Base-by-base conservation (phyloP, 208 protist species). In the Tritrichomonas foetus region DNA sequence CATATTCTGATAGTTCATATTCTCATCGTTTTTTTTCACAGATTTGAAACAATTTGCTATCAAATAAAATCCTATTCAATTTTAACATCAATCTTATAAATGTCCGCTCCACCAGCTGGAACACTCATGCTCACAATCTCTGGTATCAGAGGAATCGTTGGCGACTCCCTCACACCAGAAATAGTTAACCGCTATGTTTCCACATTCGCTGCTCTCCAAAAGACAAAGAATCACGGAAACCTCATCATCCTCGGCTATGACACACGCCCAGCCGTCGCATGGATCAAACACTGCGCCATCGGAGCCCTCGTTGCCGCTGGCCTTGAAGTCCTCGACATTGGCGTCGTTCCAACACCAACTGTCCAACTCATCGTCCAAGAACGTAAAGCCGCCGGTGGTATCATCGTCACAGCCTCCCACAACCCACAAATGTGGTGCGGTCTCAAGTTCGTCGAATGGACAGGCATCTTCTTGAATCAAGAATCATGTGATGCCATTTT, bases 311-410 rank as follows among this genome's bases (percentile, higher is more conserved):
- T 84, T 33, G 74, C 74, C 0, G 20, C 5, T 16, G 74, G 74
- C 1, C 5, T 84, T 44, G 74, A 84, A 39, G 74, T 84, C 25
- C 14, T 84, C 9, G 74, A 84, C 36, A 84, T 84, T 53, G 74
- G 74, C 36, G 36, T 84, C 53, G 74, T 84, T 84, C 74, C 74
- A 84, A 84, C 74, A 53, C 74, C 74, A 84, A 84, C 74, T 33
- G 74, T 84, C 53, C 74, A 84, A 84, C 25, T 84, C 13, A 49
- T 84, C 3, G 74, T 84, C 53, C 74, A 84, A 44, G n/a, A 84
- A 11, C 14, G 27, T 1, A 49, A 84, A 1, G 74, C 74, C 3
- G 27, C n/a, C 9, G 74, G 74, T 53, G 74, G 74, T 53, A 84
- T 84, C 44, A 30, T 84, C 44, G 36, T 84, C 25, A 84, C 74